Evolutionary conservation across 306 rosid genomes (phyloP), one percentile per base, ranked within the genome.

Genomic region (Cyclanthera cordifolia): DNA sequence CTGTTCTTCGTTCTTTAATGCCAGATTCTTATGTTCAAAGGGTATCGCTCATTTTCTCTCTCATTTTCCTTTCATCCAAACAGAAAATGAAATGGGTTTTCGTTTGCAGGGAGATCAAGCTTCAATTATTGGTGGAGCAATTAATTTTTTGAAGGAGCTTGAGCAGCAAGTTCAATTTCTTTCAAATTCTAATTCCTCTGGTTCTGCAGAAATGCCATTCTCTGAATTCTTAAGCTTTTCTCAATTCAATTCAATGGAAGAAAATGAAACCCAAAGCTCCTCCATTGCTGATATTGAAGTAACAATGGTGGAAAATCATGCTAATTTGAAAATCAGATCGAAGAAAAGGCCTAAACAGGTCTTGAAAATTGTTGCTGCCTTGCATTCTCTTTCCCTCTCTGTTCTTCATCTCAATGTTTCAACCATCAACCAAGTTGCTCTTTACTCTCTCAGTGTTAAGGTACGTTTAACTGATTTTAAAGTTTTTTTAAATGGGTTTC

Each of bases 221-320:
- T 84, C 96, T 2, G 95, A 90, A 66, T 90, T 93, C 82, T 93
- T 89, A 75, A 75, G 77, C n/a, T 93, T 87, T 67, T 94, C 99
- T 3, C 98, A 93, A 72, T 93, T 87, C 79, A 77, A 95, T 70
- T 64, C 89, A 55, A 63, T 17, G 25, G 71, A 59, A 15, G 64
- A 59, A 70, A 76, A 60, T 45, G 71, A 75, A 48, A 28, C 71
- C 17, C 61, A 55, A 14, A 20, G 53, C 11, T 57, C 49, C 8
- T 72, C 75, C 20, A 20, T 72, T 46, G 97, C 96, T 49, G 97
- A 94, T 46, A 79, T 94, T 54, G 96, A 94, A 79, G 99, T 90
- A 52, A 85, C 91, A 54, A 83, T 94, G 95, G 97, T 90, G 56
- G 99, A 90, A 69, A 88, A 82, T 80, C 99, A 94, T 79, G 99